Conservation (phyloP, 306 rosid genomes). For the Lathyrus sativus region DNA sequence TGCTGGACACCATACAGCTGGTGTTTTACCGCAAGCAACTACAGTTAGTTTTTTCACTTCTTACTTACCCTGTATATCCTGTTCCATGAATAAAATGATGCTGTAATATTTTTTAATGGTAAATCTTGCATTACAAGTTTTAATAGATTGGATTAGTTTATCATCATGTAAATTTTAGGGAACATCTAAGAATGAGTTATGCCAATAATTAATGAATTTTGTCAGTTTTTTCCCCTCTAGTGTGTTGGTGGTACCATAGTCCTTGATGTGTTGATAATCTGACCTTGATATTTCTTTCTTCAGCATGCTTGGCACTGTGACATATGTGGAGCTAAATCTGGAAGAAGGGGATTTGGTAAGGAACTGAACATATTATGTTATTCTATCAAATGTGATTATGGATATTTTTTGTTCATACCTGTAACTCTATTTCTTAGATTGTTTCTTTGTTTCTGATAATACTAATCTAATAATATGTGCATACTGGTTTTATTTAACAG, state of each 20-base stretch:
- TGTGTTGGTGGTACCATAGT: constrained; percentile 1
- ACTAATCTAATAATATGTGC: constrained; percentile 28
- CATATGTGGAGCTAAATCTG: constrained; percentile 92
- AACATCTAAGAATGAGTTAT: constrained; percentile 8
- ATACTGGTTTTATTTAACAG: constrained; percentile 52
- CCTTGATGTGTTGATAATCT: constrained; percentile 18
- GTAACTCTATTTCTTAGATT: not conserved
- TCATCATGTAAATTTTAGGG: constrained; percentile 3
- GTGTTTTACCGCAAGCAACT: constrained; percentile 94
- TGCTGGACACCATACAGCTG: constrained; percentile 85
- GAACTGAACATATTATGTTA: constrained; percentile 6
- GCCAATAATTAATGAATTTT: not conserved
- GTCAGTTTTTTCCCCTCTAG: not conserved
- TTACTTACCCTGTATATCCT: constrained; percentile 19
- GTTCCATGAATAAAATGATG: not conserved
- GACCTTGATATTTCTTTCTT: constrained; percentile 33
- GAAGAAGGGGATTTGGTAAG: constrained; percentile 98
- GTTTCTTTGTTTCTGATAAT: constrained; percentile 13
- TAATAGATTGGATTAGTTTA: constrained; percentile 8
- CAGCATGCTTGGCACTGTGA: constrained; percentile 99
- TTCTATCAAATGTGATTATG: not conserved
- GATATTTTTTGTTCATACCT: not conserved
- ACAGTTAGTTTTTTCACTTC: constrained; percentile 56
- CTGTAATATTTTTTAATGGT: not conserved
- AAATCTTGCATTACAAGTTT: not conserved